Percentiles rank a stretch among this genome's conserved stretches.
These are phyloP conservation scores for Schizopora paradoxa DNA, from an alignment of 1,284 basidiomycete species.

Conservation along the genomic window DNA sequence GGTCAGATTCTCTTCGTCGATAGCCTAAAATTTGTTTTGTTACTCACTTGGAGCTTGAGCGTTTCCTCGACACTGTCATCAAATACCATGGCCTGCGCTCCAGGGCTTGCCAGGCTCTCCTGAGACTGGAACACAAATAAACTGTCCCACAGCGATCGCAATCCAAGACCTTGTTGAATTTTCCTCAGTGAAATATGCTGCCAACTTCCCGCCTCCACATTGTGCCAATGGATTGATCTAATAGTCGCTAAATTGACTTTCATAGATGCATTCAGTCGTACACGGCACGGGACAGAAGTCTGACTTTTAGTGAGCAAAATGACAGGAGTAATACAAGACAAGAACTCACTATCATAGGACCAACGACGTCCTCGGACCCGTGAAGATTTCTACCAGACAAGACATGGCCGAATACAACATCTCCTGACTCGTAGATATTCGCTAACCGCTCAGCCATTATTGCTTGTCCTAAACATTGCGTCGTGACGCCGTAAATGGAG, in stretches of 20 bases:
- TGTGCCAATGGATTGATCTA: constrained; percentile 34
- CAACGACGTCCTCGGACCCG: constrained; percentile 41
- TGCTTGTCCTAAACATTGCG: constrained; percentile 38
- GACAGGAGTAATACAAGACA: not conserved
- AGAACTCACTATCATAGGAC: constrained; percentile 42
- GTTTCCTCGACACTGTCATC: constrained; percentile 29
- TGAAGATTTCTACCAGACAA: constrained; percentile 41
- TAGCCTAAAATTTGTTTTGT: not conserved
- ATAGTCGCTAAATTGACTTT: constrained; percentile 36
- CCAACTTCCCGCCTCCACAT: constrained; percentile 38
- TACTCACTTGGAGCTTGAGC: constrained; percentile 36
- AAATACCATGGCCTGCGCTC: constrained; percentile 22
- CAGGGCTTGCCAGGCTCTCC: constrained; percentile 9
- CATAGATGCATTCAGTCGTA: constrained; percentile 27
- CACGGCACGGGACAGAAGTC: constrained; percentile 45
- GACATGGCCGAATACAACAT: constrained; percentile 45
- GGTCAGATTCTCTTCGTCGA: constrained; percentile 5
- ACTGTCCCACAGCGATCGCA: constrained; percentile 37
- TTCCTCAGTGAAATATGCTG: constrained; percentile 43
- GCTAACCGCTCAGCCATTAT: constrained; percentile 39
- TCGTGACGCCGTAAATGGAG: constrained; percentile 27
- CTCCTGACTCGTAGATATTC: constrained; percentile 27
- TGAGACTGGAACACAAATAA: constrained; percentile 46
- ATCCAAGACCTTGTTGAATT: constrained; percentile 34
- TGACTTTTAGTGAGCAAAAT: constrained; percentile 20